A percentile compares a stretch with the other conserved stretches of the same genome.
Evolutionary conservation across 2,329 filamentous ascomycete genomes (phyloP).

Genomic region (Xylariaceae sp.): DNA sequence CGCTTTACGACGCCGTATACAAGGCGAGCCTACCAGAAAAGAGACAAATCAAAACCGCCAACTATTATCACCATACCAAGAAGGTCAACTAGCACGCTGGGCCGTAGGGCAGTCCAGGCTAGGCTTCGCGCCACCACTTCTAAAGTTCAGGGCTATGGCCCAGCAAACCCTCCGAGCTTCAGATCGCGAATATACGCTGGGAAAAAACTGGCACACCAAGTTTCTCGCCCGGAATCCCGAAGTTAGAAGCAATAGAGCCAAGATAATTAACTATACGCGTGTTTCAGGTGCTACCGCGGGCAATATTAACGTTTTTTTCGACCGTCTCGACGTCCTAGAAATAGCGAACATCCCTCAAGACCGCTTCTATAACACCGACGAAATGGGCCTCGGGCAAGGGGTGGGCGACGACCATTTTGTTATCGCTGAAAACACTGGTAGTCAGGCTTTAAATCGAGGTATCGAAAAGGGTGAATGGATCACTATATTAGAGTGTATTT

Average conservation of each 20-base stretch:
- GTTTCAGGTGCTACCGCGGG: not conserved
- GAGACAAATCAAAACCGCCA: no score
- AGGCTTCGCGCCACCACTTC: not conserved
- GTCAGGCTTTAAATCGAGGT: not conserved
- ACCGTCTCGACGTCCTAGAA: not conserved
- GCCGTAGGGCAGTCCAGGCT: slow-evolving; percentile 2
- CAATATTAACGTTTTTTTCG: slow-evolving; percentile 1
- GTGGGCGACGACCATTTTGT: not conserved
- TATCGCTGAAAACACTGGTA: not conserved
- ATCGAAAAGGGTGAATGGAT: slow-evolving; percentile 4
- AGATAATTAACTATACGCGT: not conserved
- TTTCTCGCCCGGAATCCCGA: slow-evolving; percentile 2
- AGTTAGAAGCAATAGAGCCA: not conserved
- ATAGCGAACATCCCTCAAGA: slow-evolving; percentile 2
- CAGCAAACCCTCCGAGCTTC: not conserved
- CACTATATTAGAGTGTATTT: slow-evolving; percentile 2
- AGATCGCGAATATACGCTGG: not conserved
- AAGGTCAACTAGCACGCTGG: slow-evolving; percentile 14
- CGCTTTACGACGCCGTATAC: no score
- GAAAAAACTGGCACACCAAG: not conserved
- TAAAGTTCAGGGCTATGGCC: slow-evolving; percentile 2
- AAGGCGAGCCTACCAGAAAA: no score
- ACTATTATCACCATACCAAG: no score
- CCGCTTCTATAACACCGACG: slow-evolving; percentile 6
- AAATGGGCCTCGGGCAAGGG: slow-evolving; percentile 6